These are phyloP conservation scores for Periconia macrospinosa DNA, from an alignment of 2,329 filamentous ascomycete genomes.

Conservation along the genomic window DNA sequence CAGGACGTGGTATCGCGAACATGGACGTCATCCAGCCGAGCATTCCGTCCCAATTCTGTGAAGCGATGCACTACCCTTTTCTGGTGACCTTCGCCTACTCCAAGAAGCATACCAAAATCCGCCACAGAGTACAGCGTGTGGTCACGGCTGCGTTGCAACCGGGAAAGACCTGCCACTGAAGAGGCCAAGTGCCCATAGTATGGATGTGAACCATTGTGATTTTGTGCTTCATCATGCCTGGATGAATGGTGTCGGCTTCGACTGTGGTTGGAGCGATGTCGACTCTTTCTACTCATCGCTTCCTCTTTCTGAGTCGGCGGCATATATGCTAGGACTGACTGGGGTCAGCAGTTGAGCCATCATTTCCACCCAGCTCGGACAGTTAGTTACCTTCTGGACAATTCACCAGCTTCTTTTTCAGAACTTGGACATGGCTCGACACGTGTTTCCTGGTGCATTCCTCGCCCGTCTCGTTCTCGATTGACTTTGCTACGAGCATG, in stretches of 20 bases:
- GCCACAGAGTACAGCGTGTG: conserved; percentile 24
- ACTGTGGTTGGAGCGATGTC: conserved; percentile 17
- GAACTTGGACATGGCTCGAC: conserved; percentile 65
- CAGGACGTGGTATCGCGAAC: conserved; percentile 37
- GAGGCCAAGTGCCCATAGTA: conserved; percentile 19
- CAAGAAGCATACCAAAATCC: conserved; percentile 42
- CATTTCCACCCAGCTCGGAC: background rate
- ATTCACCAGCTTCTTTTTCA: conserved; percentile 58
- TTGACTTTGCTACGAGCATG: conserved; percentile 63
- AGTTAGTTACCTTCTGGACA: conserved; percentile 54
- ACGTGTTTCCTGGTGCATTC: conserved; percentile 60
- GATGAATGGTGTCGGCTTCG: conserved; percentile 24
- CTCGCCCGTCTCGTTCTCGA: conserved; percentile 58
- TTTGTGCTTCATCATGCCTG: conserved; percentile 25
- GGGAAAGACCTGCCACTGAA: conserved; percentile 10
- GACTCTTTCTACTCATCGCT: conserved; percentile 18
- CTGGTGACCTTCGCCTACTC: conserved; percentile 25
- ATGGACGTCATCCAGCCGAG: conserved; percentile 32
- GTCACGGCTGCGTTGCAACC: conserved; percentile 8
- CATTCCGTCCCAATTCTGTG: conserved; percentile 34
- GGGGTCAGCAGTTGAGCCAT: conserved; percentile 20
- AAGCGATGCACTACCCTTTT: conserved; percentile 43
- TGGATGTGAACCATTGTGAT: conserved; percentile 16
- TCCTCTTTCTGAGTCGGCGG: conserved; percentile 30
- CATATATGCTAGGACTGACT: conserved; percentile 46